Conservation (phyloP, 208 protist genomes). For the Leishmania amazonensis region DNA sequence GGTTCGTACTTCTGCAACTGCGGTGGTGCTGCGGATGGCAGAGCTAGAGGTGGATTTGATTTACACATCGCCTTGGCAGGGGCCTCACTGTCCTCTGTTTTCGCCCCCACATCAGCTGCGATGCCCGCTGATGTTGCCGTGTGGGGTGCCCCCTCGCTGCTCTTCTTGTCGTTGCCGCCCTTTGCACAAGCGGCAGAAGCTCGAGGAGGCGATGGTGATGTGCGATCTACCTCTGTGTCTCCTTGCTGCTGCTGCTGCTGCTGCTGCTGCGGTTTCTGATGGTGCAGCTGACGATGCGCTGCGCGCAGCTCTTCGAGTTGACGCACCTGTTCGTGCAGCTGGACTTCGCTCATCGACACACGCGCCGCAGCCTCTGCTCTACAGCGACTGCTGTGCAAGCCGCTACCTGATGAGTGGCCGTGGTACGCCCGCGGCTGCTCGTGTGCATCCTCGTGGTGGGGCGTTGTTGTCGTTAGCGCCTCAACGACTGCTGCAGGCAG, state of each 20-base stretch:
- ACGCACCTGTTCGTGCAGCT: constrained; percentile 1
- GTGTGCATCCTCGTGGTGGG: neutral
- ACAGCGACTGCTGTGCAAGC: neutral
- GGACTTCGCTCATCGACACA: neutral
- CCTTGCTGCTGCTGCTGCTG: too few relatives aligned
- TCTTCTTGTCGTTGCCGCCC: neutral
- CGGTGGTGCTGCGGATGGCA: neutral
- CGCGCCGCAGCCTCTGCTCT: neutral
- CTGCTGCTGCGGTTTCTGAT: too few relatives aligned
- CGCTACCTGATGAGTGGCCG: neutral
- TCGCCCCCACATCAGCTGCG: neutral
- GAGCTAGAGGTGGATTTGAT: neutral
- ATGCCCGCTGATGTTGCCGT: neutral
- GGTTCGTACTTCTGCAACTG: too few relatives aligned
- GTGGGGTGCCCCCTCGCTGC: neutral
- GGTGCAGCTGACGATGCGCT: too few relatives aligned
- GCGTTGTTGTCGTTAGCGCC: neutral
- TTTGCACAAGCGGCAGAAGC: too few relatives aligned
- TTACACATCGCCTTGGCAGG: neutral
- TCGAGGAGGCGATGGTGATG: too few relatives aligned
- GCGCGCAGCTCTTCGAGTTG: constrained; percentile 9
- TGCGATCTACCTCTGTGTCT: too few relatives aligned
- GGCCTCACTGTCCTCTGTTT: neutral
- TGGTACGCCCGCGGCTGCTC: neutral
- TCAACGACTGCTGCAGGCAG: neutral